These are phyloP conservation scores for Fallopia convolvulus DNA, from an alignment of 148 eudicot species.

Conservation along the genomic window DNA sequence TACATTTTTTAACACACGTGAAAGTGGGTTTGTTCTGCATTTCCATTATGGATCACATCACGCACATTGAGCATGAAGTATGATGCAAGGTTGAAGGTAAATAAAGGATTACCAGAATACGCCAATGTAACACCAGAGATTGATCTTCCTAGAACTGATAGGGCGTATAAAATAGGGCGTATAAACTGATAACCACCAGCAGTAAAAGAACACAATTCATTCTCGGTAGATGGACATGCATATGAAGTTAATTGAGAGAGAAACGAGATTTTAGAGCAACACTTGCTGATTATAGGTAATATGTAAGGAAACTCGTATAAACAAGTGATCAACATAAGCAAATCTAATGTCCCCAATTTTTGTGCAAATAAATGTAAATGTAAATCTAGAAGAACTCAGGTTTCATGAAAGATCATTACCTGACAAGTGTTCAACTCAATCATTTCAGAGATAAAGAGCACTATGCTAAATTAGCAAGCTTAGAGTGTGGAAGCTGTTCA, in stretches of 20 bases:
- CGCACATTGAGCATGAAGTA: not conserved
- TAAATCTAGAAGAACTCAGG: too few species aligned
- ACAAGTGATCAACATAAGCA: not conserved
- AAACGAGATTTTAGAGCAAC: not conserved
- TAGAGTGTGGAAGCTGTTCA: not conserved
- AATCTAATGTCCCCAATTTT: too few species aligned
- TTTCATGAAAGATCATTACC: too few species aligned
- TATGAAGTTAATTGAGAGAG: not conserved
- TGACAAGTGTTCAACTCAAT: not conserved
- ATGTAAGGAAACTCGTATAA: not conserved
- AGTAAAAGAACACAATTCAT: not conserved
- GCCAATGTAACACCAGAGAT: slow-evolving; percentile 82
- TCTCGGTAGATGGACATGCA: not conserved
- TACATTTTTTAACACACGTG: not conserved
- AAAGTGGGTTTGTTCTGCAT: not conserved
- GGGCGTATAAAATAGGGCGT: slow-evolving; percentile 64
- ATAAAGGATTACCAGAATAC: slow-evolving; percentile 49
- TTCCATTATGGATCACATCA: not conserved
- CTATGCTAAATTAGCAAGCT: not conserved
- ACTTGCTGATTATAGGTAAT: not conserved
- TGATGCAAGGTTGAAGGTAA: not conserved
- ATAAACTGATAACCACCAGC: slow-evolving; percentile 70
- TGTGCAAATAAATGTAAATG: too few species aligned
- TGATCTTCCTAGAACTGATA: slow-evolving; percentile 77
- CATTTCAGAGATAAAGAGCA: not conserved